Percentiles rank a stretch among this genome's conserved stretches.
phyloP scores from a whole-genome alignment of 2,329 filamentous ascomycete species.

The Kalmusia sp. region DNA sequence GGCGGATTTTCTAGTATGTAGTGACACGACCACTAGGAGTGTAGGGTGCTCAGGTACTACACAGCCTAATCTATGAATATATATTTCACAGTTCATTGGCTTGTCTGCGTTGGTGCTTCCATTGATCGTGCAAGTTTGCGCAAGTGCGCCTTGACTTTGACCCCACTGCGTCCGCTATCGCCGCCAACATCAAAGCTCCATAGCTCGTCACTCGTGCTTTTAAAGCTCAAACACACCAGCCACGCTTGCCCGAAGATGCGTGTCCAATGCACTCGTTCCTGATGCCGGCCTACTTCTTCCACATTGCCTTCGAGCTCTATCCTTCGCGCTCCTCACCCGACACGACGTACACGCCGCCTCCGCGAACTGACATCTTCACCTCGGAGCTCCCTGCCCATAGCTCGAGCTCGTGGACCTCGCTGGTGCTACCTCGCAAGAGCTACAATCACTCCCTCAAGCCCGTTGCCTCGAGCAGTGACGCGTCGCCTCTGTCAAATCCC shows the following conservation, averaged over 20 bases:
- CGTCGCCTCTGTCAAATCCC: conserved; percentile 14
- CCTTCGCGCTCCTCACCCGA: conserved; percentile 44
- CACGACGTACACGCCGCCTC: conserved; percentile 48
- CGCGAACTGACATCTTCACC: conserved; percentile 55
- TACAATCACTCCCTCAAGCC: conserved; percentile 25
- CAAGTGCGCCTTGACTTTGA: not conserved
- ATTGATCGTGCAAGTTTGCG: too few relatives aligned
- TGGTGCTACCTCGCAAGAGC: conserved; percentile 17
- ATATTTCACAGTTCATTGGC: not conserved
- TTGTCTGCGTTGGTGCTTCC: not conserved
- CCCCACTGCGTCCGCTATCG: not conserved
- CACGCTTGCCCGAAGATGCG: conserved; percentile 22
- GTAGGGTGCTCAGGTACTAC: not conserved
- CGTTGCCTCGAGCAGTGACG: conserved; percentile 34
- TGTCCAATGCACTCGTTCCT: conserved; percentile 20
- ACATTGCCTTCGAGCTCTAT: conserved; percentile 67
- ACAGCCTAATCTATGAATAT: not conserved
- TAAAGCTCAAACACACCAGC: not conserved
- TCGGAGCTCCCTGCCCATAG: conserved; percentile 52
- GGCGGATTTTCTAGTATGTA: conserved; percentile 8
- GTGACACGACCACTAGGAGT: not conserved
- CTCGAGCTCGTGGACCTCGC: conserved; percentile 46
- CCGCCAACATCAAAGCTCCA: not conserved
- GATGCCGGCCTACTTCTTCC: conserved; percentile 70
- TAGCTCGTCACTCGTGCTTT: not conserved